These are phyloP conservation scores for Alectoria sarmentosa DNA, from an alignment of 495 filamentous ascomycete genomes.

Conservation along the genomic window DNA sequence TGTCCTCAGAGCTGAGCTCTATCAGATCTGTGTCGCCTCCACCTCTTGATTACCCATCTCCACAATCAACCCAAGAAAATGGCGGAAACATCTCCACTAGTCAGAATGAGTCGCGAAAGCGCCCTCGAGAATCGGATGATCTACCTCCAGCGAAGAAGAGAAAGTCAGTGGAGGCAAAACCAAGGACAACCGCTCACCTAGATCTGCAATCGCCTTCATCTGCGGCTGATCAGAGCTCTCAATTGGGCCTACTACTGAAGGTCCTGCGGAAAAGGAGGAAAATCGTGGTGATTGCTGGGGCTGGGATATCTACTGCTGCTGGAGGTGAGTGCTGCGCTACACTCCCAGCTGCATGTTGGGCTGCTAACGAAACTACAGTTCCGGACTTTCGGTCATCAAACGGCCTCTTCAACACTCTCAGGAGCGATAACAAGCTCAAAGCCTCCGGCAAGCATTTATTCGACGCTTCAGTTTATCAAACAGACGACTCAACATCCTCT, in stretches of 20 bases:
- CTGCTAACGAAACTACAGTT: slow-evolving; percentile 45
- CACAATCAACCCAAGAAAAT: slow-evolving; percentile 51
- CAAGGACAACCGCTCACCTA: slow-evolving; percentile 69
- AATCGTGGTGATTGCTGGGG: slow-evolving; percentile 93
- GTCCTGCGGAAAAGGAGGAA: slow-evolving; percentile 84
- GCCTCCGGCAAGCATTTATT: slow-evolving; percentile 93
- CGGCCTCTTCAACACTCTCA: slow-evolving; percentile 78
- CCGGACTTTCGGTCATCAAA: slow-evolving; percentile 91
- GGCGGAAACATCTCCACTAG: slow-evolving; percentile 28
- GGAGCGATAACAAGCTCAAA: slow-evolving; percentile 81
- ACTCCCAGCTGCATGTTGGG: slow-evolving; percentile 58
- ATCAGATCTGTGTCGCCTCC: slow-evolving; percentile 47
- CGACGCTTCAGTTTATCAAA: slow-evolving; percentile 93
- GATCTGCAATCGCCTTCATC: slow-evolving; percentile 50
- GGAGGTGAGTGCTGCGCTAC: slow-evolving; percentile 62
- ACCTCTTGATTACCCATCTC: slow-evolving; percentile 44
- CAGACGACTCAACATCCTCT: slow-evolving; percentile 73
- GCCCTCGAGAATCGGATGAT: slow-evolving; percentile 41
- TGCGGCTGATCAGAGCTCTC: slow-evolving; percentile 43
- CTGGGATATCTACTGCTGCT: slow-evolving; percentile 92
- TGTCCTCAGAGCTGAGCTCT: slow-evolving; percentile 51
- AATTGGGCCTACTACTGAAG: slow-evolving; percentile 62
- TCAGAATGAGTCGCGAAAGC: slow-evolving; percentile 19
- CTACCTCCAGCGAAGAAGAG: slow-evolving; percentile 67
- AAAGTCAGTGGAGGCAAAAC: slow-evolving; percentile 59